Evolutionary conservation across 352 stramenopile genomes (phyloP), one percentile per base, ranked within the genome.

Genomic region (Phytophthora multivora): DNA sequence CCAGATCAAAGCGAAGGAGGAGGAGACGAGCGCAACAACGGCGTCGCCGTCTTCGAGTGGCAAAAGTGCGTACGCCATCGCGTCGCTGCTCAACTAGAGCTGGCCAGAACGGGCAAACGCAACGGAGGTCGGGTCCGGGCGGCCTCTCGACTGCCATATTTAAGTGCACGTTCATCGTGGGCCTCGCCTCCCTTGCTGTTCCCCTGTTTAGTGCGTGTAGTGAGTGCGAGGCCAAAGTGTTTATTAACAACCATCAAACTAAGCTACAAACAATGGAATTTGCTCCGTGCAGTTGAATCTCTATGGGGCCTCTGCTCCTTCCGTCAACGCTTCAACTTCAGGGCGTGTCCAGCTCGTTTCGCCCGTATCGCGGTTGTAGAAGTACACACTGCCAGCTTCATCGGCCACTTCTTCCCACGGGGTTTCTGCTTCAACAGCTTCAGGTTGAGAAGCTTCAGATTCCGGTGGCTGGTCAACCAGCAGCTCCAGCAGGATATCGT

Each of bases 381-480:
- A 93, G 71, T 91, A 94, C 10, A 94, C 74, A 31, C 77, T 82
- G 1, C 85, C 85, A 18, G 51, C 42, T 9, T 85, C 83, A 36
- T 94, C 83, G 3, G 79, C 83, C 2, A 90, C 80, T 57, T 93
- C 80, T 62, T 90, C 77, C 85, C 83, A 92, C 12, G 36, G 13
- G 63, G 76, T 69, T n/a, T 59, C 42, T n/a, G 2, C 15, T 5
- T 53, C 21, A 35, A 49, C 39, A 31, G 13, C 12, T 43, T 11
- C 8, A 16, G 10, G 28, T 13, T 33, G 28, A 33, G 28, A 9
- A 3, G 3, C 30, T 21, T 49, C 40, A 23, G 13, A n/a, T 33
- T 55, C 38, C 4, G 23, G 21, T 15, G 25, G 10, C 19, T 62
- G 53, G 19, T 85, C 77, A 9, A 67, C 54, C 57, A 93, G 65